Conservation (phyloP, 768 basidiomycete species). For the Basidioascus undulatus region DNA sequence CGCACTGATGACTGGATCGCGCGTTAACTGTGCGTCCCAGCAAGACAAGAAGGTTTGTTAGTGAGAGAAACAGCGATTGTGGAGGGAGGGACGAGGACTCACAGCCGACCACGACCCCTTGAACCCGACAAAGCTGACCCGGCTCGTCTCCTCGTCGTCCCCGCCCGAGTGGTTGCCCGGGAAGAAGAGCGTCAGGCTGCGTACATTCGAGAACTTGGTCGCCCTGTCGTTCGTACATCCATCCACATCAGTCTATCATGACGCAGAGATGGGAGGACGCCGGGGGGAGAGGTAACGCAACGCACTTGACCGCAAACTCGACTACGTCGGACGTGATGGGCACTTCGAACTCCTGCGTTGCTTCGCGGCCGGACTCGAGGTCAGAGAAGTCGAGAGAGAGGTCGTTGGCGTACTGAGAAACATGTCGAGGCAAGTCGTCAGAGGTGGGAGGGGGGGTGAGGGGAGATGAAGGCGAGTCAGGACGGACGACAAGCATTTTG, state of each 20-base stretch:
- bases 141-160: conserved; percentile 18
- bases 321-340: conserved; percentile 15
- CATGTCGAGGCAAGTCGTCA: neutral
- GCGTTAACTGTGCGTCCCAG: no score
- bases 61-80: no score
- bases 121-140: conserved; percentile 21
- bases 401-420: conserved; percentile 11
- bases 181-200: conserved; percentile 19
- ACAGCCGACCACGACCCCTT: no score
- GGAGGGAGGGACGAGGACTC: no score
- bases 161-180: conserved; percentile 17
- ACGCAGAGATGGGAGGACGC: no score
- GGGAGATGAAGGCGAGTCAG: no score
- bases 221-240: conserved; percentile 13
- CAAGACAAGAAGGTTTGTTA: no score
- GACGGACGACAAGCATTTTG: no score
- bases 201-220: conserved; percentile 18
- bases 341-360: no score
- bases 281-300: neutral
- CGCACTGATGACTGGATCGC: no score
- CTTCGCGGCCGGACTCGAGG: conserved; percentile 10
- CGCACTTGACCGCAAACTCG: conserved; percentile 21
- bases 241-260: no score
- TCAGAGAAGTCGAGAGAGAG: conserved; percentile 17
- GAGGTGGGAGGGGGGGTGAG: no score